Evolutionary conservation across 2,329 filamentous ascomycete species (phyloP), one percentile per base, ranked within the genome.

Genomic region (Tolypocladium guangdongense): DNA sequence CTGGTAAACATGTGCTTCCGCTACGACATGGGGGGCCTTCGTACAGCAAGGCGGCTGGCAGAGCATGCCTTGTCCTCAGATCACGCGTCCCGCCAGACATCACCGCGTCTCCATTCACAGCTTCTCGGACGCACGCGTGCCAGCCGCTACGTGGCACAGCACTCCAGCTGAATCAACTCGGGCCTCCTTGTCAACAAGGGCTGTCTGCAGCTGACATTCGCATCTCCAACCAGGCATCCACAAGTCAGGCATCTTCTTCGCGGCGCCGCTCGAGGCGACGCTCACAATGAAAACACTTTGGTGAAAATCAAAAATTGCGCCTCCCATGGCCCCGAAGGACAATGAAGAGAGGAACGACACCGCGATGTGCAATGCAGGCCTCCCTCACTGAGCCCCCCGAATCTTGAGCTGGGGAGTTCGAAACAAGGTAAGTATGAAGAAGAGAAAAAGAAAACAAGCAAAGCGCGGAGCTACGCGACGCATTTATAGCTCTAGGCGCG

Each of bases 301-400:
- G 52, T 37, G 18, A 52, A 72, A 64, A 78, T 71, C 74, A 77
- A 78, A 78, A 78, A 78, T 78, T 78, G 49, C 74, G 70, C 71
- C 70, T 67, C 69, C 72, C 68, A 77, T 74, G 75, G 74, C 73
- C 74, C 73, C 75, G 72, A 77, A 77, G 73, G 73, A 72, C 74
- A 77, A 76, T 76, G 68, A 69, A 77, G 70, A 53, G 62, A 64
- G 64, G 68, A 70, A 65, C 63, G 69, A 74, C 73, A 69, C 75
- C 75, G 71, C 75, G 75, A 62, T 74, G 75, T 78, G 75, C 75
- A 76, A 78, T 78, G 75, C 75, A 78, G 75, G 74, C 70, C 69
- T 71, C 67, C 71, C 70, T 64, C 60, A 63, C 70, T 77, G 68
- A 68, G 62, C 57, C 55, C 60, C 62, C 64, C 68, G 60, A 68